These are phyloP conservation scores for Morella rubra DNA, from an alignment of 306 rosid species.

Conservation along the genomic window DNA sequence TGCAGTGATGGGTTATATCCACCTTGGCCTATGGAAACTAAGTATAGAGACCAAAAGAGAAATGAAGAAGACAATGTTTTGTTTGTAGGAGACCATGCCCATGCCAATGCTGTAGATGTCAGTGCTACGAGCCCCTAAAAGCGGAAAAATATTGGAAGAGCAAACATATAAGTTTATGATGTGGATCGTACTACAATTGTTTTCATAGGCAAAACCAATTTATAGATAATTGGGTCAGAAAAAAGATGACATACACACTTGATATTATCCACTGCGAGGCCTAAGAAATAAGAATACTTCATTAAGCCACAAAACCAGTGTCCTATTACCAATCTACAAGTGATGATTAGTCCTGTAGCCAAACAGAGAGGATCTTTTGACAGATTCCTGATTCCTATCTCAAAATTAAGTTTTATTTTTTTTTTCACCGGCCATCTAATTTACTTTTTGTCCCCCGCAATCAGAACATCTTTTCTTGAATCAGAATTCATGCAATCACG, in stretches of 20 bases:
- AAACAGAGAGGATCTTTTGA: no score
- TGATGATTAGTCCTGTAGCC: no score
- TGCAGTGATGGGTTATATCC: constrained; percentile 91
- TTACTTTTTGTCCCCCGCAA: not conserved
- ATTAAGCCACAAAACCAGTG: no score
- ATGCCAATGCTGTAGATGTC: constrained; percentile 67
- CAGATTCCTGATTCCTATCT: no score
- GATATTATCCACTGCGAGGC: not conserved
- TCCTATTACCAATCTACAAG: no score
- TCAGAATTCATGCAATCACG: not conserved
- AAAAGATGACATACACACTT: not conserved
- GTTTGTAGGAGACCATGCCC: constrained; percentile 52
- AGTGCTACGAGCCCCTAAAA: constrained; percentile 81
- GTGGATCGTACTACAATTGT: not conserved
- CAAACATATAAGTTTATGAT: not conserved
- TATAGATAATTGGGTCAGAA: not conserved
- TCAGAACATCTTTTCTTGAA: not conserved
- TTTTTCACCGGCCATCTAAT: not conserved
- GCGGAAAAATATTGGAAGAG: not conserved
- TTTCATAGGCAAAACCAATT: not conserved
- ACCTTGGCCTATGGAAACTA: constrained; percentile 85
- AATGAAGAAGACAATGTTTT: constrained; percentile 57
- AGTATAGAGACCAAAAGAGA: constrained; percentile 67
- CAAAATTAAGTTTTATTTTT: no score
- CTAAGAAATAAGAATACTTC: not conserved